Base-by-base conservation (phyloP, 371 early-diverging fungal species). In the Actinomucor elegans region DNA sequence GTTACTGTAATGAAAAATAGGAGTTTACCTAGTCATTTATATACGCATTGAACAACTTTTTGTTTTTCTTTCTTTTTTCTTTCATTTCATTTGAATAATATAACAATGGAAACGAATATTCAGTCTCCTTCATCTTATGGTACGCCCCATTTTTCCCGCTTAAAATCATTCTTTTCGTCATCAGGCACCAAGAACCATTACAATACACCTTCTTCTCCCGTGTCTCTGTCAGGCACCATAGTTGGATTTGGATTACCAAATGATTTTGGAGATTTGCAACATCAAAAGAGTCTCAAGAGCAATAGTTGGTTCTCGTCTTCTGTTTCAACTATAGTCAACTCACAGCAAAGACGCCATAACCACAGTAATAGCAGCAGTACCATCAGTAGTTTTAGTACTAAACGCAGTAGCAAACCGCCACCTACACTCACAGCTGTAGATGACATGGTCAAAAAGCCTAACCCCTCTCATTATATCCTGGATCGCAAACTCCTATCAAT, bases 191-290 rank as follows among this genome's bases (percentile, higher is more conserved):
- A 31, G 17, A n/a, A 45, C 44, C 1, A 31, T 31, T 7, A 43
- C 17, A 29, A 45, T 3, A 15, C 36, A 31, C 15, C 37, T 8
- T 44, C 46, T 17, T 26, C 56, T 2, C n/a, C 34, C 4, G n/a
- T n/a, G n/a, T 47, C 55, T 31, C 20, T 24, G 18, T 23, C 43
- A 5, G 35, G 48, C 17, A 52, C 60, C 3, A 37, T 54, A 1
- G 48, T 54, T 9, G 55, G 32, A 1, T 59, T 59, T 20, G 43
- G 47, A 6, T 9, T 65, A 34, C 65, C 65, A 1, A 55, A 65
- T 38, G 59, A 65, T 52, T 65, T 59, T 52, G 65, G 60, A 1
- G 48, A 59, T 49, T 34, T 64, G 23, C 52, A 58, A 9, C 52
- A 55, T 44, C 55, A 56, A 48, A 56, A 55, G 23, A 40, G 33